A percentile compares a stretch with the other conserved stretches of the same genome.
These are phyloP conservation scores for Dictyostelium firmibasis DNA, from an alignment of 78 protist species.

Conservation along the genomic window DNA sequence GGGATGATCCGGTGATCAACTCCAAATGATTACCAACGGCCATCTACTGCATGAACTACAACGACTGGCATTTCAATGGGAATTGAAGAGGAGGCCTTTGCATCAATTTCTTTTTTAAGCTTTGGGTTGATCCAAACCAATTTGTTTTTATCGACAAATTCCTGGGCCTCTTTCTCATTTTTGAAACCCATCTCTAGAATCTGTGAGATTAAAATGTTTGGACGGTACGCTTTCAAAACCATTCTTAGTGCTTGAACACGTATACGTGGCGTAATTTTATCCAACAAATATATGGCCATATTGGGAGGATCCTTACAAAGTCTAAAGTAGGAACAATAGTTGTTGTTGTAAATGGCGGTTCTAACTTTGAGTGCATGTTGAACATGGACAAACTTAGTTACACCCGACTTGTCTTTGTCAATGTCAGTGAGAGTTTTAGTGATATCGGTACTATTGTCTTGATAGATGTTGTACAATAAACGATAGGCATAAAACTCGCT, in stretches of 20 bases:
- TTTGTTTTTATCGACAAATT: slow-evolving; percentile 41
- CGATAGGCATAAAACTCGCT: slow-evolving; percentile 82
- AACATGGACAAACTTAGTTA: neutral
- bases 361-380: slow-evolving; percentile 67
- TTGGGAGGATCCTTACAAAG: slow-evolving; percentile 37
- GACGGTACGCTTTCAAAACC: slow-evolving; percentile 55
- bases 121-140: slow-evolving; percentile 21
- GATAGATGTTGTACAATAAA: slow-evolving; percentile 63
- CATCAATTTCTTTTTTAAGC: slow-evolving; percentile 51
- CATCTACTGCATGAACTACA: neutral
- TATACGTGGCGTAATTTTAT: slow-evolving; percentile 48
- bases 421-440: slow-evolving; percentile 57
- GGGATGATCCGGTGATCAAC: neutral
- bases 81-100: slow-evolving; percentile 20
- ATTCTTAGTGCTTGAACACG: slow-evolving; percentile 51
- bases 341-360: slow-evolving; percentile 45
- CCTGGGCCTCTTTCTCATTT: slow-evolving; percentile 34
- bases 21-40: neutral
- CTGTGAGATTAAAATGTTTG: slow-evolving; percentile 31
- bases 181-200: slow-evolving; percentile 27
- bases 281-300: slow-evolving; percentile 61
- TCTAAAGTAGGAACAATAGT: slow-evolving; percentile 24
- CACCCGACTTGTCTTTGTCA: neutral
- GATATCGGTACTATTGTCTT: slow-evolving; percentile 57
- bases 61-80: slow-evolving; percentile 27